phyloP scores from a whole-genome alignment of 768 basidiomycete genomes.

The Mycena sanguinolenta region DNA sequence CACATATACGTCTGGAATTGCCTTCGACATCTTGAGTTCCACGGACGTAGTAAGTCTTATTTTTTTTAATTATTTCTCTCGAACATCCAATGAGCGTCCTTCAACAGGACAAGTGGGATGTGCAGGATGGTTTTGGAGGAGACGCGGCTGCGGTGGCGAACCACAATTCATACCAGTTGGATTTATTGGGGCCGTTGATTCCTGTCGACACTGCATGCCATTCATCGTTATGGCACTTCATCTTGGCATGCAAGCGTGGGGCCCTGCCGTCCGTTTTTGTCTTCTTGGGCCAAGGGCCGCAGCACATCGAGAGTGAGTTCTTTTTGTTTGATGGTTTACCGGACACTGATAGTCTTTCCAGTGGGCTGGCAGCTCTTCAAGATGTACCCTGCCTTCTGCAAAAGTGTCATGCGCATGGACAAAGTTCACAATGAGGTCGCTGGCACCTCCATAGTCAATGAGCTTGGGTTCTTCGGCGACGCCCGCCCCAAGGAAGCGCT shows the following conservation, averaged over 20 bases:
- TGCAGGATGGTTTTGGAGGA: constrained; percentile 13
- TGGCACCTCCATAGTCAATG: constrained; percentile 52
- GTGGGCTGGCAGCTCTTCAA: constrained; percentile 55
- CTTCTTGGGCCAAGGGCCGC: constrained; percentile 1
- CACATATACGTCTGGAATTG: constrained; percentile 53
- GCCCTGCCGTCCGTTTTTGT: constrained; percentile 40
- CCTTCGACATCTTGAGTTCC: constrained; percentile 33
- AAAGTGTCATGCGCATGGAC: constrained; percentile 55
- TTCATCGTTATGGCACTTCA: constrained; percentile 62
- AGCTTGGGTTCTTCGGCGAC: not conserved
- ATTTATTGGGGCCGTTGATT: constrained; percentile 61
- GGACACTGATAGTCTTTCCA: constrained; percentile 23
- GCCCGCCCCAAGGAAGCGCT: not conserved
- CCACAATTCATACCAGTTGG: constrained; percentile 56
- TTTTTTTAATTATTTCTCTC: too few species aligned
- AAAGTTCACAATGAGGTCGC: constrained; percentile 43
- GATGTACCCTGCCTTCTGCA: constrained; percentile 51
- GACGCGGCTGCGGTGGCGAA: constrained; percentile 56
- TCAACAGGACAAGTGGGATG: constrained; percentile 51
- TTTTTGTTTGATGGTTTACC: too few species aligned
- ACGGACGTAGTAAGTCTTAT: constrained; percentile 45
- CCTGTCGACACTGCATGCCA: constrained; percentile 66
- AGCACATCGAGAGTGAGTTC: not conserved
- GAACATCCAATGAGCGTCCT: not conserved
- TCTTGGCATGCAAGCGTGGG: constrained; percentile 58